phyloP scores from a whole-genome alignment of 257 asterid species.

The Plectranthus barbatus region DNA sequence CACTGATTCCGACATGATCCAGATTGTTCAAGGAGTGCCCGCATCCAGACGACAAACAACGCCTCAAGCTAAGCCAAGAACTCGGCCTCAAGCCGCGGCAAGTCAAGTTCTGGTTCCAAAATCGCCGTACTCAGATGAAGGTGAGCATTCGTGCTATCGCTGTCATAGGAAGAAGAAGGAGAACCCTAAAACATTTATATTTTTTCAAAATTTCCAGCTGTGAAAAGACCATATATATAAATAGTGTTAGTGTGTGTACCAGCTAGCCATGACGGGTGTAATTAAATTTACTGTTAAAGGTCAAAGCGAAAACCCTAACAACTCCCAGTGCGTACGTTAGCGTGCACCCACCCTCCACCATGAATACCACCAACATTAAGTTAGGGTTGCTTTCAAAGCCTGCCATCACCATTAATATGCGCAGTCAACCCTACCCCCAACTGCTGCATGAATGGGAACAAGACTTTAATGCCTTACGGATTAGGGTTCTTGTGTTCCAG shows the following conservation, averaged over 20 bases:
- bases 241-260: no score
- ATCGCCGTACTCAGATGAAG: constrained; percentile 95
- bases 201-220: constrained; percentile 42
- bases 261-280: no score
- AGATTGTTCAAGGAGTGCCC: constrained; percentile 96
- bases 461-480: constrained; percentile 41
- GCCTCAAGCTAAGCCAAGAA: constrained; percentile 79
- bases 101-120: constrained; percentile 98
- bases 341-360: not conserved
- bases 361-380: constrained; percentile 29
- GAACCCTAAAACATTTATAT: no score
- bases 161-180: no score
- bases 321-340: not conserved
- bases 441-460: constrained; percentile 29
- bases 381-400: constrained; percentile 50
- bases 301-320: constrained; percentile 20
- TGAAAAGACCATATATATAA: not conserved
- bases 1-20: no score
- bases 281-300: constrained; percentile 23
- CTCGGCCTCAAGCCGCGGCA: constrained; percentile 91
- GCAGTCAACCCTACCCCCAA: constrained; percentile 58
- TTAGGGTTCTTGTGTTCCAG: constrained; percentile 25
- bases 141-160: no score
- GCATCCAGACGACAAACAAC: constrained; percentile 92
- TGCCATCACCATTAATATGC: constrained; percentile 41